Percentiles rank a stretch among this genome's conserved stretches.
These are phyloP conservation scores for Paecilomyces sp. DNA, from an alignment of 2,329 filamentous ascomycete species.

Conservation along the genomic window DNA sequence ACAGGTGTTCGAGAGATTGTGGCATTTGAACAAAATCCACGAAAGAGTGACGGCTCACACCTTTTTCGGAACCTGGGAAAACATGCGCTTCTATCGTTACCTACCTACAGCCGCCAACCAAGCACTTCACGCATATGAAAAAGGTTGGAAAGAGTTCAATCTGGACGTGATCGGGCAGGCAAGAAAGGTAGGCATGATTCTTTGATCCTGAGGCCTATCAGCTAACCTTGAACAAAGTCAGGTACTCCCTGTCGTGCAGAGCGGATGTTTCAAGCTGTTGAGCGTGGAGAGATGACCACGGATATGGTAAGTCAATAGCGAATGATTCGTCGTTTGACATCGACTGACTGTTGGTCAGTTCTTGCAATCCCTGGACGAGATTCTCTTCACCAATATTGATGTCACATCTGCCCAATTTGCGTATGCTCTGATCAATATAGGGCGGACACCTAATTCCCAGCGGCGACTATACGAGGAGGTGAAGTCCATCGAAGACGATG, in stretches of 20 bases:
- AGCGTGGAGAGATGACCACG: not conserved
- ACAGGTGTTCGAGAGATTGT: not conserved
- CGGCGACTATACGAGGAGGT: constrained; percentile 17
- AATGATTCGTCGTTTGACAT: not conserved
- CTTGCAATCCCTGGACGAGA: constrained; percentile 30
- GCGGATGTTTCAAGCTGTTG: not conserved
- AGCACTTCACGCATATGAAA: not conserved
- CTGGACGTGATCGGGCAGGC: not conserved
- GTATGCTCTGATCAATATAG: constrained; percentile 9
- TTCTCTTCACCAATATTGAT: constrained; percentile 39
- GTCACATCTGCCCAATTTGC: constrained; percentile 20
- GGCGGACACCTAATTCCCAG: constrained; percentile 24
- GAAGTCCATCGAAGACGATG: not conserved
- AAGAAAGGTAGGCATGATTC: not conserved
- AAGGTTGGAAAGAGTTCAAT: not conserved
- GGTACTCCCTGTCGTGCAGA: not conserved
- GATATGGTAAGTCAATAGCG: not conserved
- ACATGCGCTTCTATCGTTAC: not conserved
- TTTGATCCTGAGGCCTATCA: not conserved
- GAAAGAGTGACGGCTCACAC: not conserved
- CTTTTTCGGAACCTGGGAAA: not conserved
- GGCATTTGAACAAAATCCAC: not conserved
- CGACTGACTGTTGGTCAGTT: not conserved
- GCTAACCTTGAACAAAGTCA: not conserved
- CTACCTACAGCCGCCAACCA: not conserved